Conservation (phyloP, 768 basidiomycete species). For the Zangia roseola region DNA sequence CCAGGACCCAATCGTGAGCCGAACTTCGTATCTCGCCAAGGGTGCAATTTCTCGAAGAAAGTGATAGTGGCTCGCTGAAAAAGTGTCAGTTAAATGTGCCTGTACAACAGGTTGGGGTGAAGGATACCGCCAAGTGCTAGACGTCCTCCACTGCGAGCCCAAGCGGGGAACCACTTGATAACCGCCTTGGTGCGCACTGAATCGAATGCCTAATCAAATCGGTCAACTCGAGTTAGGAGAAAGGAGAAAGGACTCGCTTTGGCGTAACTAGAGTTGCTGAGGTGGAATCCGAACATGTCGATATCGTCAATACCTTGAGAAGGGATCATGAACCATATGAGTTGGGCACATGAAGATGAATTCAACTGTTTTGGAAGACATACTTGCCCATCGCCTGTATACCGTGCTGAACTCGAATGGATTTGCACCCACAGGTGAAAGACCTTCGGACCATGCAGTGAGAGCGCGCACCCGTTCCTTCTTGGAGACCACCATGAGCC, state of each 20-base stretch:
- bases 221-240: background rate
- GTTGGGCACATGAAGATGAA: background rate
- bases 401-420: slow-evolving; percentile 48
- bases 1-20: slow-evolving; percentile 58
- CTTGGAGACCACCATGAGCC: slow-evolving; percentile 39
- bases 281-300: slow-evolving; percentile 64
- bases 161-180: slow-evolving; percentile 51
- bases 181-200: slow-evolving; percentile 48
- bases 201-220: slow-evolving; percentile 40
- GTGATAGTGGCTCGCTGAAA: slow-evolving; percentile 59
- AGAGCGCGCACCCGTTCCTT: slow-evolving; percentile 33
- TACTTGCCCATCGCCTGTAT: slow-evolving; percentile 56
- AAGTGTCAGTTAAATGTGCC: background rate
- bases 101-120: too few species aligned
- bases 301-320: slow-evolving; percentile 63
- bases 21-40: slow-evolving; percentile 58
- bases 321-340: background rate
- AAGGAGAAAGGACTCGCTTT: slow-evolving; percentile 43
- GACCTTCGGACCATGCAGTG: slow-evolving; percentile 44
- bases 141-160: slow-evolving; percentile 60
- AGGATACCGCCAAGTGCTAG: slow-evolving; percentile 50
- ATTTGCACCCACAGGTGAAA: slow-evolving; percentile 53
- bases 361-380: background rate
- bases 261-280: slow-evolving; percentile 81
- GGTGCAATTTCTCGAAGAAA: slow-evolving; percentile 74